Evolutionary conservation across 345 rosid species (phyloP).

Genomic region (Heritiera fomes): DNA sequence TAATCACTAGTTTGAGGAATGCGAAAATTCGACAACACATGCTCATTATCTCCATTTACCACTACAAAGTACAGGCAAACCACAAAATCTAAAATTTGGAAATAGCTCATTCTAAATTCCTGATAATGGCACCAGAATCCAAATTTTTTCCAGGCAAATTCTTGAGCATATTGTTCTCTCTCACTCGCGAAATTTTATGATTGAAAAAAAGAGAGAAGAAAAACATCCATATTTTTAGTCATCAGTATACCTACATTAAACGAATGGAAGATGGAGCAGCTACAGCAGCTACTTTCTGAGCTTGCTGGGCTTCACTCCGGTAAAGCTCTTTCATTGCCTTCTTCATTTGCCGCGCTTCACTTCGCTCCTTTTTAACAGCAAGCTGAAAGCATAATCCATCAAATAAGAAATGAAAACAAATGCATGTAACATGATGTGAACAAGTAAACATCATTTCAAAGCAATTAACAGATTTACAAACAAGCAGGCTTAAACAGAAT

Average conservation of each 20-base stretch:
- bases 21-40: neutral
- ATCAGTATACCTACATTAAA: conserved; percentile 38
- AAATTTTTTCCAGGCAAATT: neutral
- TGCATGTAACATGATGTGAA: neutral
- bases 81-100: neutral
- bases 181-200: neutral
- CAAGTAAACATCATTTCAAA: neutral
- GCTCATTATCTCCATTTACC: neutral
- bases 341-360: conserved; percentile 63
- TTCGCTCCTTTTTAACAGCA: conserved; percentile 66
- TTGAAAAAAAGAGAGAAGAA: neutral
- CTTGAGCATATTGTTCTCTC: neutral
- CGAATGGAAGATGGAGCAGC: conserved; percentile 76
- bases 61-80: neutral
- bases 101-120: neutral
- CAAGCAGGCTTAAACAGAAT: neutral
- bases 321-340: conserved; percentile 74
- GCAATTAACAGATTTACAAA: neutral
- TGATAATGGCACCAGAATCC: neutral
- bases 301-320: conserved; percentile 60
- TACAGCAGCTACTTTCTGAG: conserved; percentile 73
- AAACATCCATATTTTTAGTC: neutral
- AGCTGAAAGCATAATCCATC: conserved; percentile 38
- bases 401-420: neutral
- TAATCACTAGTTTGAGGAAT: neutral